Percentiles rank a stretch among this genome's conserved stretches.
phyloP scores from a whole-genome alignment of 805 yeast species.

The Metschnikowia noctiluminum region DNA sequence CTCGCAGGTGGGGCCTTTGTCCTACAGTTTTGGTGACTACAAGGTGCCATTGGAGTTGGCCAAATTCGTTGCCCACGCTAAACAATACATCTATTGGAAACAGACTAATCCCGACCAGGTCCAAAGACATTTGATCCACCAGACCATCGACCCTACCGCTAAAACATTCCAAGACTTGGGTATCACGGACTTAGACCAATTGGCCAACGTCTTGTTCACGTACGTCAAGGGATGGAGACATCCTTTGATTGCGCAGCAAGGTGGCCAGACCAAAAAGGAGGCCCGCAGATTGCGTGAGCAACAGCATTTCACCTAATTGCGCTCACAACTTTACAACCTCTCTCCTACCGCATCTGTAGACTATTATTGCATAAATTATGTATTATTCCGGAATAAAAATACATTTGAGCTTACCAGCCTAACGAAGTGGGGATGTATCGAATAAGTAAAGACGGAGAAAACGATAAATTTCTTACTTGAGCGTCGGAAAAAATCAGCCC shows the following conservation, averaged over 20 bases:
- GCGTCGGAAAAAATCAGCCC: too few species aligned
- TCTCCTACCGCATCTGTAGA: slow-evolving; percentile 12
- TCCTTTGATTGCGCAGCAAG: slow-evolving; percentile 46
- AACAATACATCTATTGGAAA: slow-evolving; percentile 43
- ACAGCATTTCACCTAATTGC: slow-evolving; percentile 39
- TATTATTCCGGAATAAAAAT: too few species aligned
- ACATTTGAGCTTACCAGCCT: too few species aligned
- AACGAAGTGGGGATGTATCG: too few species aligned
- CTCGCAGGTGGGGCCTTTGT: slow-evolving; percentile 43
- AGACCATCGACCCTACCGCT: slow-evolving; percentile 56
- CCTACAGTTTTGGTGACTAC: slow-evolving; percentile 43
- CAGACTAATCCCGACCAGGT: slow-evolving; percentile 68
- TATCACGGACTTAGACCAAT: slow-evolving; percentile 42
- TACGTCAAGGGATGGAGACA: slow-evolving; percentile 50
- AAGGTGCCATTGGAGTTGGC: slow-evolving; percentile 43
- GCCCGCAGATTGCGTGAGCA: slow-evolving; percentile 41
- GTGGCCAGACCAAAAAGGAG: slow-evolving; percentile 40
- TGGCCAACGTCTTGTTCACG: slow-evolving; percentile 45
- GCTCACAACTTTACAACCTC: neutral
- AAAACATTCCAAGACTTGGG: slow-evolving; percentile 69
- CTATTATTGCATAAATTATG: slow-evolving; percentile 6
- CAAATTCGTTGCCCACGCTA: slow-evolving; percentile 42
- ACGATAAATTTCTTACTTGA: too few species aligned
- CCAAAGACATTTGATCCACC: slow-evolving; percentile 69
- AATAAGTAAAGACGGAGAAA: too few species aligned